Conservation (phyloP, 139 green algal species). For the Chlamydomonas applanata region DNA sequence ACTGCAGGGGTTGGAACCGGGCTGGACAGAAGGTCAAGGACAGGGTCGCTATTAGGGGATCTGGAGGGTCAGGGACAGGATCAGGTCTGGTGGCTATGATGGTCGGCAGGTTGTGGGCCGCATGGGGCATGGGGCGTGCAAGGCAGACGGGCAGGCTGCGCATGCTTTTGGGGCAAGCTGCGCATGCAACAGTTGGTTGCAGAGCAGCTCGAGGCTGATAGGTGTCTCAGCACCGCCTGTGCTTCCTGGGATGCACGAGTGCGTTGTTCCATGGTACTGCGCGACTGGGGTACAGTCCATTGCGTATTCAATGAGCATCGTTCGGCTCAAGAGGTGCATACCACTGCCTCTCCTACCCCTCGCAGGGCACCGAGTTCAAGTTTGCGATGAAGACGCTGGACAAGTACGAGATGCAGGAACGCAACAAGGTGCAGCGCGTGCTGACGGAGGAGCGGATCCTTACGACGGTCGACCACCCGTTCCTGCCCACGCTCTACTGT, state of each 20-base stretch:
- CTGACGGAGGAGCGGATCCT: conserved; percentile 91
- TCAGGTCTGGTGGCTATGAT: no score
- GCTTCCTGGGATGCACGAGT: no score
- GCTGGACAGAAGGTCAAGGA: not conserved
- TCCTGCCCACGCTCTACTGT: conserved; percentile 92
- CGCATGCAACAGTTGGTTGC: no score
- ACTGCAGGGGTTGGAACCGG: not conserved
- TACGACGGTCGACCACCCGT: conserved; percentile 88
- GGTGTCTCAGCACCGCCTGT: no score
- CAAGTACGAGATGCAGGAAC: conserved; percentile 97
- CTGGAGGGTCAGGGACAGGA: not conserved
- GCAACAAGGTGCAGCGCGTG: conserved; percentile 94
- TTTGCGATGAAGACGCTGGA: conserved; percentile 95
- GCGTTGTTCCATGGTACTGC: no score
- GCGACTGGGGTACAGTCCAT: no score
- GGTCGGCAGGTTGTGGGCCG: not conserved
- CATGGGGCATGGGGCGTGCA: not conserved
- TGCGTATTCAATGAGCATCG: no score
- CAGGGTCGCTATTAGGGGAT: not conserved
- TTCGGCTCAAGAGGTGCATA: no score
- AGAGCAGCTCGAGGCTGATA: no score
- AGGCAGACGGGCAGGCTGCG: not conserved
- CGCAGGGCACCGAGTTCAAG: conserved; percentile 61
- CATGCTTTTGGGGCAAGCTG: not conserved
- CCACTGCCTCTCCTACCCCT: not conserved